Evolutionary conservation across 2,329 filamentous ascomycete species (phyloP), one percentile per base, ranked within the genome.

Genomic region (Tolypocladium sp.): DNA sequence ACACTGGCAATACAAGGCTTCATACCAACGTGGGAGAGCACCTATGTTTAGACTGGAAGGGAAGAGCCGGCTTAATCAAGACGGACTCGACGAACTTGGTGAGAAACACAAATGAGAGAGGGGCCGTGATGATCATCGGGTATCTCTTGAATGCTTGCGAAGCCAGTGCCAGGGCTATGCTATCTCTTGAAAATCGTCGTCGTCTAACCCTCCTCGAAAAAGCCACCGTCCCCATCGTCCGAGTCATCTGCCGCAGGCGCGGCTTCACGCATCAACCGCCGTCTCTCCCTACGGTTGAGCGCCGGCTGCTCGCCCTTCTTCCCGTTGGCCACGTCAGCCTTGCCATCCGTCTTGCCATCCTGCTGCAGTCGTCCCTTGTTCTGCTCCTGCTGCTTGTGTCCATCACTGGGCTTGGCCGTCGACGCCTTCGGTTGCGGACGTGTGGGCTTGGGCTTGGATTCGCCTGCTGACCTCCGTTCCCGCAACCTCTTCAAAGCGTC

Each of bases 401-500:
- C 57, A 10, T 33, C 35, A 20, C 4, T 44, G 25, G 58, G 6
- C 38, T 54, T 25, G 38, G 25, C 1, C 27, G 40, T 25, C 30
- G 44, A 15, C 9, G 38, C 38, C 20, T 37, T 57, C n/a, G 61
- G 33, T 52, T 57, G 13, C 56, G 60, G 56, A 44, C 59, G 58
- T 40, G 64, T 58, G 27, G 60, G 54, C 57, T 63, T 65, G 27
- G 42, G 46, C 9, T 30, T 46, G 53, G 53, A 41, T 55, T 61
- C 60, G 7, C 63, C 65, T 42, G 63, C 58, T 17, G 69, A 63
- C 30, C 71, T 73, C 60, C 84, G 79, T 64, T 88, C 83, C 57
- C 85, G 77, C 56, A 89, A 67, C 57, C 69, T 74, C 60, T 82
- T 77, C 57, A 89, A 68, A 17, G 78, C 79, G 1, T 75, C 64